Conservation (phyloP, 2,329 filamentous ascomycete species). For the Colletotrichum salicis region DNA sequence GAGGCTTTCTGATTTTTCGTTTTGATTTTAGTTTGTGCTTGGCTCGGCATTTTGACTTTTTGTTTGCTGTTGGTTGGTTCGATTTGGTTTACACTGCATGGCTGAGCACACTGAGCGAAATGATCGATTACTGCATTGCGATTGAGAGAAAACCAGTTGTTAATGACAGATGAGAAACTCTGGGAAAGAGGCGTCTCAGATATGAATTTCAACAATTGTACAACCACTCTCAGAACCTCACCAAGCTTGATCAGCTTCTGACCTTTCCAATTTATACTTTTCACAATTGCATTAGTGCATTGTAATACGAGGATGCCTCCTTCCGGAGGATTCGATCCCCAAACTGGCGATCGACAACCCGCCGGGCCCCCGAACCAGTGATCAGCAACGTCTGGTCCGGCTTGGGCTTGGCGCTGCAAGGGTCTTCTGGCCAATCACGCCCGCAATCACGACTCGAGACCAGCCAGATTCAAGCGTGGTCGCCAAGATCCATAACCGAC, state of each 20-base stretch:
- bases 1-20: too few relatives aligned
- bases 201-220: neutral
- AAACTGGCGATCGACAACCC: constrained; percentile 2
- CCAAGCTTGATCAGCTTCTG: neutral
- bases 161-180: too few relatives aligned
- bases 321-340: neutral
- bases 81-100: too few relatives aligned
- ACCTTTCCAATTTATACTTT: too few relatives aligned
- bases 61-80: too few relatives aligned
- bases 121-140: too few relatives aligned
- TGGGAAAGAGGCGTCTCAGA: too few relatives aligned
- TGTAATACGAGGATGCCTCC: neutral
- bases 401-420: neutral
- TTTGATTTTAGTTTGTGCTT: too few relatives aligned
- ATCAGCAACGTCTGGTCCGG: neutral
- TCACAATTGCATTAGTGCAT: neutral
- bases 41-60: too few relatives aligned
- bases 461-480: neutral
- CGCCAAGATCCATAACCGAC: neutral
- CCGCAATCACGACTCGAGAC: neutral
- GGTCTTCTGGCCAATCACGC: neutral
- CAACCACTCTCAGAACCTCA: neutral
- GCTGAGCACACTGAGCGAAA: too few relatives aligned
- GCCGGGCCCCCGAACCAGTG: neutral
- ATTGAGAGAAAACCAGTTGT: too few relatives aligned